Base-by-base conservation (phyloP, 371 early-diverging fungal genomes). In the Entomophthora muscae region DNA sequence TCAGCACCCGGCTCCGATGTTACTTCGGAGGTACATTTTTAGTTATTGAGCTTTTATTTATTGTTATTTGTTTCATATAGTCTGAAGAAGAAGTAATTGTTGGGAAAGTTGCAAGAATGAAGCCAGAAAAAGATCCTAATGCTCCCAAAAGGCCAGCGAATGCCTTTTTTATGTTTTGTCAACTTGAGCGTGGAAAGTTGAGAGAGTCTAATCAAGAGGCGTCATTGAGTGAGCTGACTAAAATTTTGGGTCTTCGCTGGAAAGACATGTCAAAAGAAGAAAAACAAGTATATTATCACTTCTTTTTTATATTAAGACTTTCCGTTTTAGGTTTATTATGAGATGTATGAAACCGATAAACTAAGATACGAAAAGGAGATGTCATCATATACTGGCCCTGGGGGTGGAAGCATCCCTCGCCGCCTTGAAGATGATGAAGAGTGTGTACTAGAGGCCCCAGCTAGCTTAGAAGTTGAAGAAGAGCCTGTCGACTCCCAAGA, bases 101-200 rank as follows among this genome's bases (percentile, higher is more conserved):
- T 42, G 42, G 42, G 42, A 42, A 42, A 17, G 17, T 27, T 27
- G 58, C 64, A 26, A 56, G 54, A 52, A 61, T 21, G 54, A 62
- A 22, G 22, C 57, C n/a, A 21, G 28, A 76, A 53, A 76, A 73
- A 56, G 84, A 83, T 67, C 84, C 84, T 22, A 81, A 82, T 65
- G 84, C 84, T 12, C 84, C 84, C 23, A 79, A 78, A 71, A 74
- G 82, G 0, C 81, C 82, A 17, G 78, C 80, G 28, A 84, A 84
- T 66, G 84, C 81, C 2, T 84, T 81, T 64, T 80, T 82, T 54
- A 58, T 81, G 21, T 84, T 73, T 61, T 82, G 80, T 67, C 76
- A 82, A 23, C 30, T 76, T 29, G 72, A 77, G 63, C 75, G 82
- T 26, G 78, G 77, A 42, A 75, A 78, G 64, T 70, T 82, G 32